Evolutionary conservation across 495 filamentous ascomycete species (phyloP).

Genomic region (Pseudomonodictys pantanalensis): DNA sequence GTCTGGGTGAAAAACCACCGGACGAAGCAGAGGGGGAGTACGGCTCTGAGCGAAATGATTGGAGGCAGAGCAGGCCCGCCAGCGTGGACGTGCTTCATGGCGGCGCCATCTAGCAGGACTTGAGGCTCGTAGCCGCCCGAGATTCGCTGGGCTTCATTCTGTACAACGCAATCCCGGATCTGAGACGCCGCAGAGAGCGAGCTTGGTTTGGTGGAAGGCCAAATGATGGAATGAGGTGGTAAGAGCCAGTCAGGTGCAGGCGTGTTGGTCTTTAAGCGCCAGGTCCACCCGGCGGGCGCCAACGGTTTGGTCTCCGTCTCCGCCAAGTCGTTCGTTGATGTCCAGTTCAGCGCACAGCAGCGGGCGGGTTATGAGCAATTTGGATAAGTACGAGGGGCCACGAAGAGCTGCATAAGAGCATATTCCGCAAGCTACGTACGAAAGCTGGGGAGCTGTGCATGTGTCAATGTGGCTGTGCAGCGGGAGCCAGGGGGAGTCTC

Average conservation of each 20-base stretch:
- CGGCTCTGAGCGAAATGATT: slow-evolving; percentile 18
- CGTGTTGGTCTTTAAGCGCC: background rate
- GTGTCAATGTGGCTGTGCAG: no score
- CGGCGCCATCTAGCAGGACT: slow-evolving; percentile 29
- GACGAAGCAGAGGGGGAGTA: slow-evolving; percentile 19
- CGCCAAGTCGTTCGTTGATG: no score
- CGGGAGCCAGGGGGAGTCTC: no score
- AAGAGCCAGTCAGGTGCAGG: slow-evolving; percentile 14
- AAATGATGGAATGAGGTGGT: slow-evolving; percentile 6
- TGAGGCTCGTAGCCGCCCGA: slow-evolving; percentile 30
- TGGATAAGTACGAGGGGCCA: no score
- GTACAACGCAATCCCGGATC: slow-evolving; percentile 18
- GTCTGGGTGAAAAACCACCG: slow-evolving; percentile 3
- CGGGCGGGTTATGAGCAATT: no score
- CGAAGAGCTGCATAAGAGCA: no score
- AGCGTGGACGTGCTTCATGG: slow-evolving; percentile 19
- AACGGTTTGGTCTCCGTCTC: background rate
- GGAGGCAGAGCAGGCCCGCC: slow-evolving; percentile 9
- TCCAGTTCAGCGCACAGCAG: background rate
- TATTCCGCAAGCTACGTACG: no score
- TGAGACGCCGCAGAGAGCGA: slow-evolving; percentile 23
- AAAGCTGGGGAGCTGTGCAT: no score
- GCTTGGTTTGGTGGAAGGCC: slow-evolving; percentile 4
- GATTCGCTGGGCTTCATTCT: slow-evolving; percentile 27
- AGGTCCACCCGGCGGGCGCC: background rate